A percentile compares a stretch with the other conserved stretches of the same genome.
Evolutionary conservation across 2,329 filamentous ascomycete genomes (phyloP).

Genomic region (Calonectria naviculata): DNA sequence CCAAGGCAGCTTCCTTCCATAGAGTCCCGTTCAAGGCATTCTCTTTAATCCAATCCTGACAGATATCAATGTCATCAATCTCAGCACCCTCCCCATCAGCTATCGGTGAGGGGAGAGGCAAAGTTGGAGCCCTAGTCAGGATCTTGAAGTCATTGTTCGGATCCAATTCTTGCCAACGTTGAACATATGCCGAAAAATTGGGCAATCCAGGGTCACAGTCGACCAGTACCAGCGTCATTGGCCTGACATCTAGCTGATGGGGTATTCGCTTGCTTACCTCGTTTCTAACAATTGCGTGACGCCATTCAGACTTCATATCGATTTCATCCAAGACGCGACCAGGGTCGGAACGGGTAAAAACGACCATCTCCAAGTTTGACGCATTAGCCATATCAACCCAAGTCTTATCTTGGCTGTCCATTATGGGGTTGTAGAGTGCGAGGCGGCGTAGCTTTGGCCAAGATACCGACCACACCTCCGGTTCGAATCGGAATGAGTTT

Average conservation of each 20-base stretch:
- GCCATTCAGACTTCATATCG: slow-evolving; percentile 25
- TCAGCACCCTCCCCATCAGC: not conserved
- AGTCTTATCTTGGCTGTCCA: not conserved
- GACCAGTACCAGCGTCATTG: slow-evolving; percentile 7
- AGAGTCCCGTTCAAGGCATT: slow-evolving; percentile 14
- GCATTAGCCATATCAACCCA: slow-evolving; percentile 14
- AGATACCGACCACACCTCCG: slow-evolving; percentile 21
- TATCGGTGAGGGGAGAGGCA: not conserved
- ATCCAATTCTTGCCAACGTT: slow-evolving; percentile 14
- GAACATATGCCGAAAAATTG: not conserved
- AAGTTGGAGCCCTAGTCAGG: not conserved
- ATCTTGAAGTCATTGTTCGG: slow-evolving; percentile 4
- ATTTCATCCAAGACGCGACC: not conserved
- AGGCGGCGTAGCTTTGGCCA: slow-evolving; percentile 37
- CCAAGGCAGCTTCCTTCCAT: slow-evolving; percentile 11
- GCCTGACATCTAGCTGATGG: not conserved
- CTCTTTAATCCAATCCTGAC: slow-evolving; percentile 18
- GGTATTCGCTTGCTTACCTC: no score
- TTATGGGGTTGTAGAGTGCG: slow-evolving; percentile 20
- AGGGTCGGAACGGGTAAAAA: slow-evolving; percentile 18
- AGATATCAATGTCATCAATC: not conserved
- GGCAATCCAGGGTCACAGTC: not conserved
- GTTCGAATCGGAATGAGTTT: not conserved
- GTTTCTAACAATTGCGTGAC: not conserved
- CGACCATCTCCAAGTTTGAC: slow-evolving; percentile 5